Percentiles rank a stretch among this genome's conserved stretches.
phyloP scores from a whole-genome alignment of 495 filamentous ascomycete species.

The Trichocladium uniseriatum region DNA sequence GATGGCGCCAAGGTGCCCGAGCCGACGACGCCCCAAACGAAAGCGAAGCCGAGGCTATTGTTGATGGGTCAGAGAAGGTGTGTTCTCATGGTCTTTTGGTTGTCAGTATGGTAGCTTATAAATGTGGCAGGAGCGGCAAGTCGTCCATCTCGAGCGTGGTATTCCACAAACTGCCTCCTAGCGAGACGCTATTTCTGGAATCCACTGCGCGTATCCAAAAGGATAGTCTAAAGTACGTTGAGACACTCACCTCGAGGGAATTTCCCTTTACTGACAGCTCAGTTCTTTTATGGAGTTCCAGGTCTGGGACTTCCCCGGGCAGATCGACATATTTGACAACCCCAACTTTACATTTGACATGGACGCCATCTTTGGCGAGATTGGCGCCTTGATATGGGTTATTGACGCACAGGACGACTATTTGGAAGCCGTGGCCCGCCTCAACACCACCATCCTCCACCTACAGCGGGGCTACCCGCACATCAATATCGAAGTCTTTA shows the following conservation, averaged over 20 bases:
- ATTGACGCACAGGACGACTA: constrained; percentile 98
- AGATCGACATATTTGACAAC: constrained; percentile 76
- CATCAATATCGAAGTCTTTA: constrained; percentile 95
- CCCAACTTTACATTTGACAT: constrained; percentile 62
- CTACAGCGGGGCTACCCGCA: constrained; percentile 79
- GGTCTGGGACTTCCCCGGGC: constrained; percentile 93
- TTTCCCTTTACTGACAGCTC: constrained; percentile 11
- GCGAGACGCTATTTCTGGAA: constrained; percentile 89
- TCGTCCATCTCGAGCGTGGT: constrained; percentile 97
- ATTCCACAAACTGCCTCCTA: constrained; percentile 92
- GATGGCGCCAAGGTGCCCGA: constrained; percentile 33
- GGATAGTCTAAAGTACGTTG: constrained; percentile 71
- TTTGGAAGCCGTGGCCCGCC: constrained; percentile 73
- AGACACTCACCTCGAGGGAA: background rate
- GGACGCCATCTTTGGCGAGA: constrained; percentile 84
- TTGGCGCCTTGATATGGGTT: constrained; percentile 94
- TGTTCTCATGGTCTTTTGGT: constrained; percentile 5
- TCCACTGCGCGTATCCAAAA: constrained; percentile 88
- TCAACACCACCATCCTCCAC: constrained; percentile 78
- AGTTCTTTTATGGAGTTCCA: constrained; percentile 99
- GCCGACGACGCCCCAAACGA: constrained; percentile 32
- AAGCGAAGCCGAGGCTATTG: constrained; percentile 73
- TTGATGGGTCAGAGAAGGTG: constrained; percentile 95
- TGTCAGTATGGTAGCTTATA: constrained; percentile 12
- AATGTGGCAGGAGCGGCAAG: constrained; percentile 72